Conservation (phyloP, 129 eudicot genomes). For the Pseudognaphalium luteoalbum region DNA sequence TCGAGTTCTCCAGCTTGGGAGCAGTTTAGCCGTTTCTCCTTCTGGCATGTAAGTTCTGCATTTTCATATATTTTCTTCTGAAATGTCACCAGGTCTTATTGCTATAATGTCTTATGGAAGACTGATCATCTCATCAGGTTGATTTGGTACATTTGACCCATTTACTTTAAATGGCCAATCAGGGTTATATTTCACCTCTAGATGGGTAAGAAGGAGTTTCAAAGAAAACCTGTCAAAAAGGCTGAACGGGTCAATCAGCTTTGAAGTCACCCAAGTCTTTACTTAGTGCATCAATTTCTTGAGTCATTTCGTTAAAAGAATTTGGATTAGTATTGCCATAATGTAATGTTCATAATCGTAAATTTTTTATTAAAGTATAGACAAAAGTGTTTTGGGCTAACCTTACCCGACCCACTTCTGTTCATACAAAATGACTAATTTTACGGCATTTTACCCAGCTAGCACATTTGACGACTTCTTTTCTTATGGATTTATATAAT, state of each 20-base stretch:
- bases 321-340: not conserved
- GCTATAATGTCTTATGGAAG: not conserved
- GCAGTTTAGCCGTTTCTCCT: conserved; percentile 82
- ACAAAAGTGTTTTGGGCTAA: not conserved
- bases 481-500: not conserved
- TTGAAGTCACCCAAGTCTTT: not conserved
- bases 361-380: not conserved
- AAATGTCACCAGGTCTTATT: conserved; percentile 12
- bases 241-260: not conserved
- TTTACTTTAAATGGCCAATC: not conserved
- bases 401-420: not conserved
- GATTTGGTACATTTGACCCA: not conserved
- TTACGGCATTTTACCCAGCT: not conserved
- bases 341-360: not conserved
- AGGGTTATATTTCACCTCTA: not conserved
- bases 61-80: not conserved
- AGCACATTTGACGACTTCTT: not conserved
- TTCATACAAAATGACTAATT: not conserved
- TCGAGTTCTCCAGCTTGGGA: conserved; percentile 75
- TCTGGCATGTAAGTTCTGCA: conserved; percentile 62
- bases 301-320: not conserved
- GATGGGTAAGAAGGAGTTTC: not conserved
- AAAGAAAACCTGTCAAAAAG: not conserved
- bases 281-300: not conserved
- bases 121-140: not conserved